Percentiles rank a stretch among this genome's conserved stretches.
Conservation (phyloP, 1,284 basidiomycete species). For the Sanghuangporus weigelae region DNA sequence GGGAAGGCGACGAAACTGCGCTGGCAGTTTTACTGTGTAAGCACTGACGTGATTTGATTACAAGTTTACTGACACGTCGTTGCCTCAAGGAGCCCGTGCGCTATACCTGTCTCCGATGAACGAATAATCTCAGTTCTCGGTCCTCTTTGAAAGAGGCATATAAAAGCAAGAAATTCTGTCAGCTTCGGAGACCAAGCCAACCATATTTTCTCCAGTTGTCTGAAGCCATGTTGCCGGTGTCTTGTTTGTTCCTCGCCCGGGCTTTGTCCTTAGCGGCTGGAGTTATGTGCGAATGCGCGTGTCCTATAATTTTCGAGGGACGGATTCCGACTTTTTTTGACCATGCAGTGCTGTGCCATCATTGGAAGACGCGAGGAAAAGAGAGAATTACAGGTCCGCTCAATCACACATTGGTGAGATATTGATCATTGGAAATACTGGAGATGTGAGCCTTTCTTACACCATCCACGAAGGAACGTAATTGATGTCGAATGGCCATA, state of each 20-base stretch:
- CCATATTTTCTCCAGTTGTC: background rate
- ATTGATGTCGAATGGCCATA: background rate
- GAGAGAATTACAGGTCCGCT: slow-evolving; percentile 25
- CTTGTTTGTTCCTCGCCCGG: background rate
- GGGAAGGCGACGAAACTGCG: background rate
- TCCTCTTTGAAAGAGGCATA: no score
- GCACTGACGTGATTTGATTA: background rate
- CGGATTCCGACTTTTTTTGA: background rate
- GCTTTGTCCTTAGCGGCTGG: background rate
- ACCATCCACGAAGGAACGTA: background rate
- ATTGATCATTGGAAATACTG: slow-evolving; percentile 24
- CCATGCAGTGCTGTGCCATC: slow-evolving; percentile 19
- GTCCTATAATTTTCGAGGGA: slow-evolving; percentile 6
- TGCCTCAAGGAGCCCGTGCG: no score
- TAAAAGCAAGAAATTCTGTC: no score
- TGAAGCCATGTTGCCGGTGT: background rate
- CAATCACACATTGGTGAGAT: slow-evolving; percentile 24
- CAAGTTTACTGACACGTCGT: background rate
- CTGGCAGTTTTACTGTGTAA: background rate
- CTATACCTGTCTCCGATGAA: no score
- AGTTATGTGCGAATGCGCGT: background rate
- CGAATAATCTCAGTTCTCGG: no score
- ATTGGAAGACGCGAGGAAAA: slow-evolving; percentile 20
- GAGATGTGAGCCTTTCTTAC: slow-evolving; percentile 6
- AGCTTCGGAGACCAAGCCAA: no score